These are phyloP conservation scores for Pythium phragmitis DNA, from an alignment of 352 stramenopile genomes.

Conservation along the genomic window DNA sequence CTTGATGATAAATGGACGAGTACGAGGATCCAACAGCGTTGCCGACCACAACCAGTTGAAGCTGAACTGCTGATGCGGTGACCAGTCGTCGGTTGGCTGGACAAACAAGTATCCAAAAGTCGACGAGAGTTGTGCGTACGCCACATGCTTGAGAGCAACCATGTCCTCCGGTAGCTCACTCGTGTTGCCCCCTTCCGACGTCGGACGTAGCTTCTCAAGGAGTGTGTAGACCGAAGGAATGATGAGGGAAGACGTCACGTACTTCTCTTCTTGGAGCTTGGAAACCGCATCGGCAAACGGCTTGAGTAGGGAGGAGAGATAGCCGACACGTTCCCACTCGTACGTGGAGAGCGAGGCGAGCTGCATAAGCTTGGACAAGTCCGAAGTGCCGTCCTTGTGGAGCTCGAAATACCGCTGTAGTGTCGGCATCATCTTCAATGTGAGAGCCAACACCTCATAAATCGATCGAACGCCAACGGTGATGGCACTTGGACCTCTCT, in stretches of 20 bases:
- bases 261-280: constrained; percentile 61
- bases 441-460: constrained; percentile 46
- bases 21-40: constrained; percentile 71
- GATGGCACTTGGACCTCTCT: constrained; percentile 36
- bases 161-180: constrained; percentile 61
- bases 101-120: constrained; percentile 66
- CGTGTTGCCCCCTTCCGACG: background rate
- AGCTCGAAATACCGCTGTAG: constrained; percentile 65
- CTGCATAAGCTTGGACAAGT: constrained; percentile 73
- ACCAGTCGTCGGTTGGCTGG: constrained; percentile 43
- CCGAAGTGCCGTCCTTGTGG: constrained; percentile 53
- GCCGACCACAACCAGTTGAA: constrained; percentile 72
- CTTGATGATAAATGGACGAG: constrained; percentile 77
- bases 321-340: constrained; percentile 65
- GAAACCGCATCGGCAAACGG: constrained; percentile 60
- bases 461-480: constrained; percentile 48
- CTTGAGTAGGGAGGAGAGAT: constrained; percentile 61
- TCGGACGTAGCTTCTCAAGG: constrained; percentile 52
- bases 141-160: constrained; percentile 52
- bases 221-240: constrained; percentile 71
- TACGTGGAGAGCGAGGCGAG: constrained; percentile 61
- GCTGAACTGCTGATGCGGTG: constrained; percentile 38
- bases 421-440: constrained; percentile 50
- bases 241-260: constrained; percentile 62
- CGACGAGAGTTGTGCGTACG: constrained; percentile 46